phyloP scores from a whole-genome alignment of 2,329 filamentous ascomycete species.

The Coniochaeta prunicola region DNA sequence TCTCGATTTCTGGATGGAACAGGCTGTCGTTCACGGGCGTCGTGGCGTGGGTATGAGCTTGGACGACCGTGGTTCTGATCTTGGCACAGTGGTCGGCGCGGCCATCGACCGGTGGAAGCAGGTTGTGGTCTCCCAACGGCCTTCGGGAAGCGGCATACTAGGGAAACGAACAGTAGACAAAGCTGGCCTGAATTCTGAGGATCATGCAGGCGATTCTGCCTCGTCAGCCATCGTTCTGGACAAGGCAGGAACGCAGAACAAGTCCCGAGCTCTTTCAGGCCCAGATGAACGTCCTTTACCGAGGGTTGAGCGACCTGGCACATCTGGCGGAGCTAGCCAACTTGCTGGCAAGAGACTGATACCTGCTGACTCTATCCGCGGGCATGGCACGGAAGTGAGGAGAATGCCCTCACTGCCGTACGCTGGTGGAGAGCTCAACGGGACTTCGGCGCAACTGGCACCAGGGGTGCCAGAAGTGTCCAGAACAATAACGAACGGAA shows the following conservation, averaged over 20 bases:
- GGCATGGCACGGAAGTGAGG: not conserved
- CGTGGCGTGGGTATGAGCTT: slow-evolving; percentile 36
- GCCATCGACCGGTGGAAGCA: slow-evolving; percentile 56
- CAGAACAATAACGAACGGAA: not conserved
- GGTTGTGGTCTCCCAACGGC: slow-evolving; percentile 46
- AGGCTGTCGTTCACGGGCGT: slow-evolving; percentile 29
- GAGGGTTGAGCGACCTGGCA: not conserved
- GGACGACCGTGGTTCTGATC: slow-evolving; percentile 44
- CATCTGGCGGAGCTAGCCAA: not conserved
- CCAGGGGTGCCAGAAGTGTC: not conserved
- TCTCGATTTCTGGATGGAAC: slow-evolving; percentile 38
- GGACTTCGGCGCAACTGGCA: not conserved
- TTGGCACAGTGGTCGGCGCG: slow-evolving; percentile 42
- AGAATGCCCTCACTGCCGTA: not conserved
- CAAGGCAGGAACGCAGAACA: not conserved
- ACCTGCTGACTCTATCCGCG: not conserved
- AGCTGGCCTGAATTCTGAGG: not conserved
- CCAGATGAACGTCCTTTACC: not conserved
- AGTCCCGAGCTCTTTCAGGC: not conserved
- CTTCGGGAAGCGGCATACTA: slow-evolving; percentile 34
- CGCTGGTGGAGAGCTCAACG: not conserved
- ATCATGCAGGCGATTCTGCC: not conserved
- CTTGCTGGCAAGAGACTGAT: not conserved
- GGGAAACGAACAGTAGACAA: slow-evolving; percentile 43
- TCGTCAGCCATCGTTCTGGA: not conserved